Conservation (phyloP, 2,329 filamentous ascomycete species). For the Penicillium sp. region DNA sequence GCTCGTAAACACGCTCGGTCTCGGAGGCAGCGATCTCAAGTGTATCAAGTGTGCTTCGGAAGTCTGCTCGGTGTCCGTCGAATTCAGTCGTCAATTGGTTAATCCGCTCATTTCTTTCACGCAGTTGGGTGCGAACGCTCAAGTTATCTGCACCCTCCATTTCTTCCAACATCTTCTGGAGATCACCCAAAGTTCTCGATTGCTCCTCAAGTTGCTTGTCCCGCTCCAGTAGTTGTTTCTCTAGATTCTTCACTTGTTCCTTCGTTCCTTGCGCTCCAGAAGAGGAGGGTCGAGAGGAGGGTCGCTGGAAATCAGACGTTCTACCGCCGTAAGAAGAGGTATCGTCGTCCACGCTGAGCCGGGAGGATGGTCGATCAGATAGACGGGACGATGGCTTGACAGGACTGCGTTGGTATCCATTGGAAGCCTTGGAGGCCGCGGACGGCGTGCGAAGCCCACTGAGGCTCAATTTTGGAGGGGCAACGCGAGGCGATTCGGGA, state of each 20-base stretch:
- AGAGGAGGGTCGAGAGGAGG: conserved; percentile 29
- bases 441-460: conserved; percentile 63
- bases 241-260: conserved; percentile 75
- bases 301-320: conserved; percentile 35
- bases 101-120: conserved; percentile 97
- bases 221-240: conserved; percentile 76
- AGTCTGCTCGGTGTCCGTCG: conserved; percentile 91
- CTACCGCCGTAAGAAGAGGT: conserved; percentile 32
- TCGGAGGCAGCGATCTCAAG: conserved; percentile 94
- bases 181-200: conserved; percentile 78
- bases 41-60: conserved; percentile 94
- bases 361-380: conserved; percentile 45
- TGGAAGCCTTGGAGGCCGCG: conserved; percentile 40
- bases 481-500: conserved; percentile 78
- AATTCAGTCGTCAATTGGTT: conserved; percentile 91
- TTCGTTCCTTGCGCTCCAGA: conserved; percentile 53
- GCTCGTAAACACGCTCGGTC: conserved; percentile 90
- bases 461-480: conserved; percentile 59
- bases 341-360: conserved; percentile 45
- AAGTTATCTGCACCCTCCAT: conserved; percentile 76
- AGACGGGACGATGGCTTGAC: conserved; percentile 43
- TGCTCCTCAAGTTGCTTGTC: conserved; percentile 91
- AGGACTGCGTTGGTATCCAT: conserved; percentile 53
- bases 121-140: conserved; percentile 78
- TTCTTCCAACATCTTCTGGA: conserved; percentile 86